Conservation (phyloP, 352 stramenopile genomes). For the Globisporangium paddicum region DNA sequence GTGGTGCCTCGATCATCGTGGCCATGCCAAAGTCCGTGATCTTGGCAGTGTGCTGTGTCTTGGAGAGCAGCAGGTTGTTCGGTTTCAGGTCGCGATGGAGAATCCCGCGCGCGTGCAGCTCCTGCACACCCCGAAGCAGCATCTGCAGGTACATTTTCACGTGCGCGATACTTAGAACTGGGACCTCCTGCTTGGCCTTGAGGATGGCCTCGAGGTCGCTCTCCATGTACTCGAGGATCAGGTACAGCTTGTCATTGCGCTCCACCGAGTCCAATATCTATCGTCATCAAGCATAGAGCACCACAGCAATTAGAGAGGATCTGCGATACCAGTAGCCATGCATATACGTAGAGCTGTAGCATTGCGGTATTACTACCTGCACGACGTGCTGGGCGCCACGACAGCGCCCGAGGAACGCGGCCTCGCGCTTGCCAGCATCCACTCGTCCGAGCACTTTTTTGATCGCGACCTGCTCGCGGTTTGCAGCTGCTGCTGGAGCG, state of each 20-base stretch:
- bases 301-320: too few relatives aligned
- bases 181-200: conserved; percentile 27
- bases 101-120: conserved; percentile 54
- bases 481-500: neutral
- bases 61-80: conserved; percentile 71
- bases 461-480: conserved; percentile 43
- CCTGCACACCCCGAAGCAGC: conserved; percentile 50
- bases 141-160: conserved; percentile 72
- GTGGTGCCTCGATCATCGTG: conserved; percentile 20
- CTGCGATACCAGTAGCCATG: neutral
- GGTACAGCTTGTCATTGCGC: conserved; percentile 55
- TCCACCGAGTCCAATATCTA: conserved; percentile 58
- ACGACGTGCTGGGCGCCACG: conserved; percentile 43
- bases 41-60: conserved; percentile 40
- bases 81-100: conserved; percentile 81
- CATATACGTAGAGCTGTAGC: neutral
- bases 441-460: conserved; percentile 65
- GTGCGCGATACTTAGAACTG: conserved; percentile 37
- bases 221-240: conserved; percentile 80
- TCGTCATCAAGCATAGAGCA: too few relatives aligned
- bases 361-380: conserved; percentile 38
- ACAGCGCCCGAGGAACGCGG: conserved; percentile 44
- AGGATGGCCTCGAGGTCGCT: conserved; percentile 69
- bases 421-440: conserved; percentile 38
- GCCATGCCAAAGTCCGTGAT: conserved; percentile 86